Evolutionary conservation across 106 monocot genomes (phyloP).

Genomic region (Posidonia australis): DNA sequence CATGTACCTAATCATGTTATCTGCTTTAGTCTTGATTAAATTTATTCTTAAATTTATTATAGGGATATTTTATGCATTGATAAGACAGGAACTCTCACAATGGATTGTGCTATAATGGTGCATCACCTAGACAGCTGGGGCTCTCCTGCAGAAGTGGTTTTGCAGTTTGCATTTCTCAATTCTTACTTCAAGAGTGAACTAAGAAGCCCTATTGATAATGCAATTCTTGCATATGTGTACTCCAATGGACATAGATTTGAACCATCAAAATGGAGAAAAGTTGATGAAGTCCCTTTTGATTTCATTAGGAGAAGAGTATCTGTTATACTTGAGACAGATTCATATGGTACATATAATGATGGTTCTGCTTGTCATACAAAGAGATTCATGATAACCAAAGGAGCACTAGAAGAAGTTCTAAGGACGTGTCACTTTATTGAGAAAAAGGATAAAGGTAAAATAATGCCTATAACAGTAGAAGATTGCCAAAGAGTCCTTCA

Average conservation of each 20-base stretch:
- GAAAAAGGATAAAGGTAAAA: conserved; percentile 8
- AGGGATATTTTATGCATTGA: conserved; percentile 37
- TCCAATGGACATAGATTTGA: too few species aligned
- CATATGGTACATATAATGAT: not conserved
- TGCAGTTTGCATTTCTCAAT: conserved; percentile 36
- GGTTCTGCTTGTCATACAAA: not conserved
- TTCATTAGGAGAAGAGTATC: conserved; percentile 28
- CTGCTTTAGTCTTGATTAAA: not conserved
- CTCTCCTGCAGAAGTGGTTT: conserved; percentile 16
- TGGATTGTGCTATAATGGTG: conserved; percentile 21
- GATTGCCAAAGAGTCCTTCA: conserved; percentile 21
- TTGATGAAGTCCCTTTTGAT: conserved; percentile 40
- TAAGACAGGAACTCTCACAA: conserved; percentile 42
- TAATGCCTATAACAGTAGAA: conserved; percentile 12
- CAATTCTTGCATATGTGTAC: conserved; percentile 31
- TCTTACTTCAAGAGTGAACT: conserved; percentile 29
- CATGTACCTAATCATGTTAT: too few species aligned
- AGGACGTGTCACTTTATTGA: conserved; percentile 16
- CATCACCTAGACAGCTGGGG: conserved; percentile 37
- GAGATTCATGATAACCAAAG: conserved; percentile 17
- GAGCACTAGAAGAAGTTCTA: conserved; percentile 30
- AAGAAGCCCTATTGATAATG: conserved; percentile 32
- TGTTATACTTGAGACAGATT: conserved; percentile 18
- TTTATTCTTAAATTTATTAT: conserved; percentile 8
- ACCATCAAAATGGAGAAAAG: not conserved